Evolutionary conservation across 306 rosid species (phyloP).

Genomic region (Crotalaria pallida): DNA sequence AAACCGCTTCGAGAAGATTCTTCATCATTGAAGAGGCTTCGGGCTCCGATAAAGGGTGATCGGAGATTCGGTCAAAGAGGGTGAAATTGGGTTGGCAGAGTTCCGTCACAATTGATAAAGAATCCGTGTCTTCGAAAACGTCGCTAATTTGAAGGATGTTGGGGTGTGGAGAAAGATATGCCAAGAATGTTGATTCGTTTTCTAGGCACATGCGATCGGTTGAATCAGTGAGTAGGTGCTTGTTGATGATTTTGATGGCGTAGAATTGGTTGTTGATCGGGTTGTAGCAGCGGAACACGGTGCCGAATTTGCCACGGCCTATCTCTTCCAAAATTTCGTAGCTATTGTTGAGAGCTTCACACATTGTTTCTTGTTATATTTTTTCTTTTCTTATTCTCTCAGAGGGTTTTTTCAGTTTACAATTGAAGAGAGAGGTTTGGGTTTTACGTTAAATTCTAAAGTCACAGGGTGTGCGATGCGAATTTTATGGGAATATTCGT

Average conservation of each 20-base stretch:
- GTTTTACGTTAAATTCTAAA: background rate
- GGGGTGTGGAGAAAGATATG: slow-evolving; percentile 57
- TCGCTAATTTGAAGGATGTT: slow-evolving; percentile 48
- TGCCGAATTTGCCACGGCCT: slow-evolving; percentile 76
- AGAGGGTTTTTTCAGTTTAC: background rate
- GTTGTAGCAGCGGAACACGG: slow-evolving; percentile 52
- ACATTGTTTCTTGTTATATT: no score
- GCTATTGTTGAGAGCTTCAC: slow-evolving; percentile 32
- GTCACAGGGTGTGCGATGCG: background rate
- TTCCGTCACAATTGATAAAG: slow-evolving; percentile 42
- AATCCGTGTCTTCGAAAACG: slow-evolving; percentile 43
- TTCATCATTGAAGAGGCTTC: slow-evolving; percentile 41
- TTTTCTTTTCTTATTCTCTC: no score
- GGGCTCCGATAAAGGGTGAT: slow-evolving; percentile 36
- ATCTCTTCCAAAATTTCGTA: slow-evolving; percentile 64
- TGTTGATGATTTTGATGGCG: slow-evolving; percentile 67
- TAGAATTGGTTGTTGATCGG: slow-evolving; percentile 21
- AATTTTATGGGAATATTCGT: slow-evolving; percentile 12
- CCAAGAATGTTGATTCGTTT: slow-evolving; percentile 66
- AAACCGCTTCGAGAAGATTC: slow-evolving; percentile 51
- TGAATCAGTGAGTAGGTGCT: slow-evolving; percentile 43
- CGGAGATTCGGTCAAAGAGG: slow-evolving; percentile 53
- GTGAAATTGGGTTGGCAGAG: slow-evolving; percentile 47
- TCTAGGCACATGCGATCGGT: slow-evolving; percentile 60
- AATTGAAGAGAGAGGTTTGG: background rate